These are phyloP conservation scores for Plasmodium sp. DNA, from an alignment of 169 alveolate species.

Conservation along the genomic window DNA sequence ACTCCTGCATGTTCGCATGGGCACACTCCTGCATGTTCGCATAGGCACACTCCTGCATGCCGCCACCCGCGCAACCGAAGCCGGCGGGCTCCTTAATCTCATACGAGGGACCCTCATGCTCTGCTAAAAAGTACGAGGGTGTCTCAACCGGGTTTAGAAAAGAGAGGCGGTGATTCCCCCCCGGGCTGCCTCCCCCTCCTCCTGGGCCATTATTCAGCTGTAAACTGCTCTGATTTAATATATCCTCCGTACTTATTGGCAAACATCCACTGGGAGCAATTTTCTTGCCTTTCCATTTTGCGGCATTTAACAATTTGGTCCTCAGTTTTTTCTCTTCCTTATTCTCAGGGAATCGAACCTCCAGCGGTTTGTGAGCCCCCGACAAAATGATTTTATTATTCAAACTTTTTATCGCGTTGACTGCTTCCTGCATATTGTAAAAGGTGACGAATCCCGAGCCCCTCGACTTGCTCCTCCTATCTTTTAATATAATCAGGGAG, in stretches of 20 bases:
- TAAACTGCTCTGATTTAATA: constrained; percentile 34
- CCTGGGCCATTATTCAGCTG: constrained; percentile 27
- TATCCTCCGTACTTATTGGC: constrained; percentile 63
- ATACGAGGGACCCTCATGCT: constrained; percentile 22
- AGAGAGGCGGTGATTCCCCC: not conserved
- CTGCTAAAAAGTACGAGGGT: constrained; percentile 30
- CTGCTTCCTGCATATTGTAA: constrained; percentile 63
- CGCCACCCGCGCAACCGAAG: not conserved
- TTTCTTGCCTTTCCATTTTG: constrained; percentile 74
- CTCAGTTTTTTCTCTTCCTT: constrained; percentile 64
- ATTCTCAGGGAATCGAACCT: constrained; percentile 74
- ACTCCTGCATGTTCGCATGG: not conserved
- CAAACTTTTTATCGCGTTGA: constrained; percentile 64
- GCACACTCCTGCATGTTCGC: too few relatives aligned
- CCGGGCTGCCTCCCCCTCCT: not conserved
- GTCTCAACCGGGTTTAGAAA: constrained; percentile 8
- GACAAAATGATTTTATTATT: constrained; percentile 72
- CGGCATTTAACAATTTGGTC: constrained; percentile 71
- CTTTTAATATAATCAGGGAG: constrained; percentile 71
- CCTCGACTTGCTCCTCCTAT: constrained; percentile 71
- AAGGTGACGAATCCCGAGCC: constrained; percentile 76
- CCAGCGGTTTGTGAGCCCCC: constrained; percentile 75
- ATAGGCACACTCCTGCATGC: too few relatives aligned
- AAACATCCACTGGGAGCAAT: constrained; percentile 76
- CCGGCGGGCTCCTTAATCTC: constrained; percentile 8